Evolutionary conservation across 2,329 filamentous ascomycete species (phyloP).

Genomic region (Monilinia aucupariae): DNA sequence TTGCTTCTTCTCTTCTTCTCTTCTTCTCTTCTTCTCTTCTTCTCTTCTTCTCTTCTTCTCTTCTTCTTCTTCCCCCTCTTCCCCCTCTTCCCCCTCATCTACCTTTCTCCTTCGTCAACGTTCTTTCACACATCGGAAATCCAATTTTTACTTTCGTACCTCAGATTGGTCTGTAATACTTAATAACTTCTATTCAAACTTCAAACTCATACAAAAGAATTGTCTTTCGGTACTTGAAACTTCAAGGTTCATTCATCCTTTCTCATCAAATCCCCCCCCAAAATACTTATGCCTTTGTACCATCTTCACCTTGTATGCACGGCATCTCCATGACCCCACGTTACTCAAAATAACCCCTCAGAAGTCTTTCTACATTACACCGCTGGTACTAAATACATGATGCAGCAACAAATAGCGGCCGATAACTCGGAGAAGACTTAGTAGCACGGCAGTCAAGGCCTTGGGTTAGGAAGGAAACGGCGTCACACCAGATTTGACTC

Average conservation of each 20-base stretch:
- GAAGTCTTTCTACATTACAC: slow-evolving; percentile 9
- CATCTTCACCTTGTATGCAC: slow-evolving; percentile 10
- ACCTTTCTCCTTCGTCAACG: background rate
- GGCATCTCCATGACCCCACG: slow-evolving; percentile 9
- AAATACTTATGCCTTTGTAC: background rate
- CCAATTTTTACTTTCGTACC: background rate
- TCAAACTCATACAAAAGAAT: background rate
- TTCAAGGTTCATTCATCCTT: background rate
- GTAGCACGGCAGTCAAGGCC: slow-evolving; percentile 1
- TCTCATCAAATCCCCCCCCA: background rate
- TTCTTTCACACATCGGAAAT: background rate
- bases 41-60: too few species aligned
- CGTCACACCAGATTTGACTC: background rate
- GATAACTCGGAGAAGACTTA: background rate
- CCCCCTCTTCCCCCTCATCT: too few species aligned
- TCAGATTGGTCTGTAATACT: background rate
- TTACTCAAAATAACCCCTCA: slow-evolving; percentile 11
- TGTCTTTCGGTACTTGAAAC: background rate
- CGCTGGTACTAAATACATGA: slow-evolving; percentile 10
- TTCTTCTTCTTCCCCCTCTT: too few species aligned
- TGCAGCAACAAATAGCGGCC: slow-evolving; percentile 9
- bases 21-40: too few species aligned
- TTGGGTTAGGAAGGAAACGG: background rate
- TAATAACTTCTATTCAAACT: background rate
- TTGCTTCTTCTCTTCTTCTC: background rate